phyloP scores from a whole-genome alignment of 2,329 filamentous ascomycete genomes.

The Colletotrichum australisinense region DNA sequence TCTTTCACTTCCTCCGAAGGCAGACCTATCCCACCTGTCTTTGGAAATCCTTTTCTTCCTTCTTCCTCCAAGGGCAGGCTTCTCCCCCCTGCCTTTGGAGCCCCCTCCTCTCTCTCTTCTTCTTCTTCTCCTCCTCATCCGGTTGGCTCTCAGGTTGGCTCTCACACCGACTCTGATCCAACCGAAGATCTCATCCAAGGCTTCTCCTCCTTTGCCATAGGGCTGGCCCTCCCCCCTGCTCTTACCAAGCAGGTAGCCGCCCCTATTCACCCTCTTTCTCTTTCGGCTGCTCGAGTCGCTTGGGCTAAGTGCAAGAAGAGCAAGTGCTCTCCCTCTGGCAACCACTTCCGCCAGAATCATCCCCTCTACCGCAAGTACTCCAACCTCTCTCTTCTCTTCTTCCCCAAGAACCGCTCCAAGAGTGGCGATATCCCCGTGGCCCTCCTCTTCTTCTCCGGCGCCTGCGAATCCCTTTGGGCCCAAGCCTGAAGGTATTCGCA shows the following conservation, averaged over 20 bases:
- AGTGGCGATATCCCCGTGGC: too few species aligned
- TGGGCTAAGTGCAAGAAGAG: not conserved
- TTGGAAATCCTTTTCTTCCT: too few species aligned
- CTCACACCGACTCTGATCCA: too few species aligned
- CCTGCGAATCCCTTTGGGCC: not conserved
- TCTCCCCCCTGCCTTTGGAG: not conserved
- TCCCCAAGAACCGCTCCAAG: not conserved
- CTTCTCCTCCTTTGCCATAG: too few species aligned
- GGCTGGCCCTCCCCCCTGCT: too few species aligned
- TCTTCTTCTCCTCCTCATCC: too few species aligned
- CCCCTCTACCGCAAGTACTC: not conserved
- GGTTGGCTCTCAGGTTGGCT: too few species aligned
- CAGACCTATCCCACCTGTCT: not conserved
- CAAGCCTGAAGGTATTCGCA: not conserved
- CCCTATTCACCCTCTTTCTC: not conserved
- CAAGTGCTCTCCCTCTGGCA: not conserved
- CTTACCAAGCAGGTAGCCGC: too few species aligned
- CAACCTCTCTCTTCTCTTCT: not conserved
- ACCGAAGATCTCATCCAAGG: too few species aligned
- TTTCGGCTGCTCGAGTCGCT: not conserved
- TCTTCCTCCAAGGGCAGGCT: not conserved
- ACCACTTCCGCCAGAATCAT: not conserved
- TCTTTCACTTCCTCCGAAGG: too few species aligned
- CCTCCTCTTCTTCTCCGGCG: not conserved
- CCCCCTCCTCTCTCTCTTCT: not conserved